phyloP scores from a whole-genome alignment of 2,329 filamentous ascomycete species.

The Calonectria ilicicola region DNA sequence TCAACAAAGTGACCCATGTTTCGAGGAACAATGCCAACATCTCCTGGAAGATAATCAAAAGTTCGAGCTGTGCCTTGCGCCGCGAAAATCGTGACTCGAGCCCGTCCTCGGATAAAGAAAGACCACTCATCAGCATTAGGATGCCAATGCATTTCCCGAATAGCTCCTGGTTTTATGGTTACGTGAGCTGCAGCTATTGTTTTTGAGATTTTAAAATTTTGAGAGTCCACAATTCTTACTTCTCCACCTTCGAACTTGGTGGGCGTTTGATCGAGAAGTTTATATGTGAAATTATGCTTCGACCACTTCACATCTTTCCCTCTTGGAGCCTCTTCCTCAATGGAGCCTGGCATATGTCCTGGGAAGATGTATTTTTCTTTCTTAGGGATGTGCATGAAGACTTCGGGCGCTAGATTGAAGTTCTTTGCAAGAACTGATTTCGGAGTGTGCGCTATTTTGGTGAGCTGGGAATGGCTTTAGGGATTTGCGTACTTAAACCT shows the following conservation, averaged over 20 bases:
- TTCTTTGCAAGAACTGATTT: conserved; percentile 80
- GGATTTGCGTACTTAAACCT: conserved; percentile 32
- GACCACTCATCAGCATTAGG: conserved; percentile 84
- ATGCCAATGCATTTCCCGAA: conserved; percentile 88
- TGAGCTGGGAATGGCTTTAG: background rate
- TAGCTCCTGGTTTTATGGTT: conserved; percentile 76
- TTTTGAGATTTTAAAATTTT: conserved; percentile 79
- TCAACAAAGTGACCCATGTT: conserved; percentile 88
- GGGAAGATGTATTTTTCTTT: conserved; percentile 83
- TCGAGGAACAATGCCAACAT: conserved; percentile 80
- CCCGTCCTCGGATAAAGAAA: conserved; percentile 80
- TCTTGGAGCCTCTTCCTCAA: conserved; percentile 73
- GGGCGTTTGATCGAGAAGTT: conserved; percentile 77
- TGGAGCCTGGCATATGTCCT: conserved; percentile 72
- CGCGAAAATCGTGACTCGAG: conserved; percentile 80
- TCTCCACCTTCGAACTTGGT: conserved; percentile 71
- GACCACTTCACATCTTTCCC: conserved; percentile 74
- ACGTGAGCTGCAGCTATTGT: conserved; percentile 80
- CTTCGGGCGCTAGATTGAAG: conserved; percentile 77
- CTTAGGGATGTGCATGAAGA: conserved; percentile 76
- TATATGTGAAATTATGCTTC: conserved; percentile 76
- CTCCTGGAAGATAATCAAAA: conserved; percentile 81
- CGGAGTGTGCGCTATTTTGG: conserved; percentile 71
- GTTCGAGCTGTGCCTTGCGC: conserved; percentile 77
- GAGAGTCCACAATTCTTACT: conserved; percentile 80